Evolutionary conservation across 352 stramenopile species (phyloP), one percentile per base, ranked within the genome.

Genomic region (Lagenidium giganteum): DNA sequence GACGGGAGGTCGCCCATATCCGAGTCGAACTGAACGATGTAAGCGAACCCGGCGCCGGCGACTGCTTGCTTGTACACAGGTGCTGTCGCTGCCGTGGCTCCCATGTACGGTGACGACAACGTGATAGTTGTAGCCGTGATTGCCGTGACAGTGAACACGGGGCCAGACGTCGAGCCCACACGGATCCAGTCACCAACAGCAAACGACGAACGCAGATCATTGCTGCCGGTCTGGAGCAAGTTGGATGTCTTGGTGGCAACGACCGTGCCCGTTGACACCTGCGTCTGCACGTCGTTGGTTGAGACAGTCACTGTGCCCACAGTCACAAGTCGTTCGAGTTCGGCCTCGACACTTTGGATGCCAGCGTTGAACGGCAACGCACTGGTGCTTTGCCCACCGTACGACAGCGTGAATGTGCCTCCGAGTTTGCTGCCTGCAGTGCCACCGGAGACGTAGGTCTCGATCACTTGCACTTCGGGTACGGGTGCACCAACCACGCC

Each of bases 391-490:
- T 87, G 58, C 4, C 64, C 73, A 13, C 68, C 51, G n/a, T 87
- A 79, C 7, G 45, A 54, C 1, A 98, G 47, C 23, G 62, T 57
- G 47, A 98, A 97, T 5, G 51, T 70, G 0, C 80, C 79, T 13
- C 57, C 56, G 4, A 93, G 57, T 14, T 41, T 44, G 9, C 48
- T 74, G 14, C 43, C 26, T 24, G 37, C 31, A 7, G 32, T 41
- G 17, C 46, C 66, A 1, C 29, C 33, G 1, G 62, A 36, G 46
- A 80, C 72, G 31, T 52, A 68, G 3, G 70, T 89, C 57, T 96
- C 80, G 17, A 98, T 64, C n/a, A 97, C 83, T 56, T 98, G 93
- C 4, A 96, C 42, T 55, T 98, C 93, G 21, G 66, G 49, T 6
- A 84, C 35, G 3, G 89, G 87, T 5, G 57, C 53, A 7, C 62